Evolutionary conservation across 129 eudicot genomes (phyloP).

Genomic region (Artemisia argyi): DNA sequence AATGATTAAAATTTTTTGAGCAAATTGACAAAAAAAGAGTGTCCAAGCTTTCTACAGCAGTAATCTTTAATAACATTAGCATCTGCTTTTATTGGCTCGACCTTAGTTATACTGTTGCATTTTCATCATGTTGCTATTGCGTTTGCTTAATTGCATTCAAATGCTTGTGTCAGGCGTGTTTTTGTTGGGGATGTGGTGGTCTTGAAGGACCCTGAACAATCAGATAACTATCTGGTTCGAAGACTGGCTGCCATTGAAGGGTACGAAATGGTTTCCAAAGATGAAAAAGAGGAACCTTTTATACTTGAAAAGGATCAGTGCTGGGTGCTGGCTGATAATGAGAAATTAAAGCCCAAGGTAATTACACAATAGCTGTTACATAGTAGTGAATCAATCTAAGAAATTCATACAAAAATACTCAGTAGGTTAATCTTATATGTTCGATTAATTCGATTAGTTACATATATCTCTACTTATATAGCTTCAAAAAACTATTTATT

Average conservation of each 20-base stretch:
- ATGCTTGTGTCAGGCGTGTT: slow-evolving; percentile 54
- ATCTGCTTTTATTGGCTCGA: neutral
- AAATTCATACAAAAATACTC: too few relatives aligned
- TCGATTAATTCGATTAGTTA: too few relatives aligned
- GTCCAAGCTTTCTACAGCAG: neutral
- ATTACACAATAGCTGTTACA: slow-evolving; percentile 2
- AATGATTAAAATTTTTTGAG: neutral
- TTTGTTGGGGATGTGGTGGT: slow-evolving; percentile 95
- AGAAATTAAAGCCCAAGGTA: slow-evolving; percentile 76
- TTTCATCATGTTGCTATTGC: neutral
- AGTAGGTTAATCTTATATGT: too few relatives aligned
- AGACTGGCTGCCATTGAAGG: slow-evolving; percentile 97
- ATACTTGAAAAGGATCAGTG: slow-evolving; percentile 82
- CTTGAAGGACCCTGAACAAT: slow-evolving; percentile 87
- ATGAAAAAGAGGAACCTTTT: slow-evolving; percentile 93
- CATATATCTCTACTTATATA: neutral
- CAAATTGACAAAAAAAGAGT: neutral
- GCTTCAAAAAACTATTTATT: neutral
- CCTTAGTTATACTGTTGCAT: neutral
- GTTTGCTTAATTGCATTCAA: slow-evolving; percentile 9
- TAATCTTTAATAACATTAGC: neutral
- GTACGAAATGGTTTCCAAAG: slow-evolving; percentile 92
- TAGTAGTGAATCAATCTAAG: too few relatives aligned
- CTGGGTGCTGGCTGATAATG: slow-evolving; percentile 96
- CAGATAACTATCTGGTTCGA: slow-evolving; percentile 69